phyloP scores from a whole-genome alignment of 1,284 basidiomycete genomes.

The Anthracocystis setariae region DNA sequence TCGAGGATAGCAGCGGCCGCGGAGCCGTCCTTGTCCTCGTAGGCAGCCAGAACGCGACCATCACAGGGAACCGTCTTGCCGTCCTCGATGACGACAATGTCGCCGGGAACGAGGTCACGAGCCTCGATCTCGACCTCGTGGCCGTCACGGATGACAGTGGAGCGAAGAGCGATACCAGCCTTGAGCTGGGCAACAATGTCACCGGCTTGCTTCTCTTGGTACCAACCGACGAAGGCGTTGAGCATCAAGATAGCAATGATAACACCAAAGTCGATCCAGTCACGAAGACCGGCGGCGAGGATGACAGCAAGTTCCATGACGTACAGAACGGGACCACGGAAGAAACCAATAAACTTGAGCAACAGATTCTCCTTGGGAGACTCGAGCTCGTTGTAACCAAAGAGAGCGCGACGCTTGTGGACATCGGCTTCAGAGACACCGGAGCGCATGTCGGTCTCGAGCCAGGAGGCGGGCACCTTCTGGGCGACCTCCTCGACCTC shows the following conservation, averaged over 20 bases:
- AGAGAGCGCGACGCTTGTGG: conserved; percentile 63
- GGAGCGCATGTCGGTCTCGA: conserved; percentile 71
- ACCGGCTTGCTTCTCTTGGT: conserved; percentile 72
- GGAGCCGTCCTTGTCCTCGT: conserved; percentile 68
- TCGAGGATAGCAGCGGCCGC: conserved; percentile 64
- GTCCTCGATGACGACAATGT: conserved; percentile 71
- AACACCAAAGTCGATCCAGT: conserved; percentile 72
- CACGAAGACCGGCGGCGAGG: conserved; percentile 69
- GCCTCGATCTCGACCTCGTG: conserved; percentile 72
- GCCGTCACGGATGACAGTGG: conserved; percentile 70
- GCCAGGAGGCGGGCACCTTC: conserved; percentile 67
- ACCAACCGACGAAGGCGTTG: conserved; percentile 74
- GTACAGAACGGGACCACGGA: conserved; percentile 69
- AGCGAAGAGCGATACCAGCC: conserved; percentile 72
- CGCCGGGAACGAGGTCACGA: conserved; percentile 73
- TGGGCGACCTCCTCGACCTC: conserved; percentile 63
- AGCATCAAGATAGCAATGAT: conserved; percentile 69
- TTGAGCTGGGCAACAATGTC: conserved; percentile 73
- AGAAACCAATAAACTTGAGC: conserved; percentile 70
- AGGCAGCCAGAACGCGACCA: conserved; percentile 71
- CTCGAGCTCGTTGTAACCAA: conserved; percentile 69
- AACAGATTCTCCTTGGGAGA: conserved; percentile 69
- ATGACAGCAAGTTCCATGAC: conserved; percentile 69
- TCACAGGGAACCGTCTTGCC: conserved; percentile 73
- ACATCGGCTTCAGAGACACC: conserved; percentile 70